A percentile compares a stretch with the other conserved stretches of the same genome.
Conservation (phyloP, 1,139 yeast genomes). For the Diutina ranongensis region DNA sequence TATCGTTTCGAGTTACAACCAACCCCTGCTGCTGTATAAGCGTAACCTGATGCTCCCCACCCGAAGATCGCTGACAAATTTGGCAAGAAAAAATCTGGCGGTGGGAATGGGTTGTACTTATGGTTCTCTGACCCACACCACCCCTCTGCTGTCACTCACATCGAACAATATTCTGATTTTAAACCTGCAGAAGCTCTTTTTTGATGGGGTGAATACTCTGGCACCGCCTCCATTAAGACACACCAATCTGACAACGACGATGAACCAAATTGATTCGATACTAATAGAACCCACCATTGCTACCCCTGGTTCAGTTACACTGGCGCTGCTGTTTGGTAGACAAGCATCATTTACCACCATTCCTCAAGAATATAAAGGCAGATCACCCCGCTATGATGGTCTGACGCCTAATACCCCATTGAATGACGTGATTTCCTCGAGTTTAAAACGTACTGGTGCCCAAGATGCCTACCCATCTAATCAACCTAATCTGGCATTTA, state of each 20-base stretch:
- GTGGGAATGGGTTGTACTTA: neutral
- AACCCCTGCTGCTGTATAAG: neutral
- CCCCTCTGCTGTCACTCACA: constrained; percentile 12
- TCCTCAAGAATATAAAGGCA: constrained; percentile 8
- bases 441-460: constrained; percentile 13
- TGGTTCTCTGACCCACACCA: neutral
- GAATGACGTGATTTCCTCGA: constrained; percentile 6
- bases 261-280: constrained; percentile 6
- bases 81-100: constrained; percentile 1
- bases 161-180: constrained; percentile 19
- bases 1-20: constrained; percentile 10
- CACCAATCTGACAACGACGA: neutral
- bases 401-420: constrained; percentile 13
- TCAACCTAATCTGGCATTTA: constrained; percentile 8
- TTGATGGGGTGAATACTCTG: too few relatives aligned
- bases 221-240: neutral
- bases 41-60: constrained; percentile 1
- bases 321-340: constrained; percentile 13
- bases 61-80: constrained; percentile 2
- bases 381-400: constrained; percentile 15
- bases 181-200: constrained; percentile 19
- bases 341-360: constrained; percentile 8
- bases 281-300: constrained; percentile 9
- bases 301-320: constrained; percentile 18
- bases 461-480: constrained; percentile 14